Base-by-base conservation (phyloP, 176 grass and related monocot species). In the Cymbopogon citratus region DNA sequence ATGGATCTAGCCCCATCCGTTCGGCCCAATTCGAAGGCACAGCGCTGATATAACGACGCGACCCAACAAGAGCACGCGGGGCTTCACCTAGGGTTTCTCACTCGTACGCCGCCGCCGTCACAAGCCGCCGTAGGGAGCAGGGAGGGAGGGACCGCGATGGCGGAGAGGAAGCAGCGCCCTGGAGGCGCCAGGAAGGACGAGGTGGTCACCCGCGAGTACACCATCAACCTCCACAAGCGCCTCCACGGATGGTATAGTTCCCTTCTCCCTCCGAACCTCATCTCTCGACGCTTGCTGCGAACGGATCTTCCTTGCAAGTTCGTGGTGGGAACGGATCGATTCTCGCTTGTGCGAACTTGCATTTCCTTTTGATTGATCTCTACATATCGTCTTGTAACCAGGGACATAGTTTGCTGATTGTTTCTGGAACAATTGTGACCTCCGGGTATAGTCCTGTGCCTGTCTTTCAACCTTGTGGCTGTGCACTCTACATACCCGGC, bases 211-310 rank as follows among this genome's bases (percentile, higher is more conserved):
- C 78, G 87, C 51, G 87, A 89, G 88, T 93, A 93, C 77, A 93
- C 91, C 49, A 85, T 94, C 54, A 91, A 94, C 57, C 92, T 94
- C 57, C 92, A 94, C 86, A 91, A 91, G 80, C 91, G 85, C 21
- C 91, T 92, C 46, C 91, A 92, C 77, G 76, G 91, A 68, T 92
- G 87, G 91, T 89, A 92, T 25, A 45, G 28, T 4, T 33, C 54
- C 9, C 21, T 21, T 51, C 28, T 45, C 28, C 26, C 41, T 3
- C 3, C 40, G 24, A 27, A 23, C 59, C 9, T 77, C 36, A 62
- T 77, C 6, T 61, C 3, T 2, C 59, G 3, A 44, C 6, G 25
- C 59, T 12, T 11, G 5, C 24, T 54, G 15, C 39, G 35, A n/a
- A 40, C 26, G 13, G 24, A 66, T 54, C 33, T 81, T 57, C 34